Percentiles rank a stretch among this genome's conserved stretches.
phyloP scores from a whole-genome alignment of 352 stramenopile genomes.

The Phytophthora pseudosyringae region DNA sequence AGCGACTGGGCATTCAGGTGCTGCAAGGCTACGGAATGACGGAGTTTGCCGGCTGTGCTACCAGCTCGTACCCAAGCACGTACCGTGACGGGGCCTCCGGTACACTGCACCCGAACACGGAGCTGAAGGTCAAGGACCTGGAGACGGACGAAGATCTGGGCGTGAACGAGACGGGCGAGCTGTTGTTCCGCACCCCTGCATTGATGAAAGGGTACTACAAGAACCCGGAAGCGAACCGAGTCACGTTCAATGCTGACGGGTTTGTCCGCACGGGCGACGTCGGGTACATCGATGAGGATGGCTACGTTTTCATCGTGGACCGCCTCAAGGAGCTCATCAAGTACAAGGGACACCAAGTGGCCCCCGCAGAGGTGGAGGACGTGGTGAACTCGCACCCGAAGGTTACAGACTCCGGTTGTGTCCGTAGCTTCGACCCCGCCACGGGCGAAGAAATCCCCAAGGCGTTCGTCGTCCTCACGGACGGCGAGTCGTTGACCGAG shows the following conservation, averaged over 20 bases:
- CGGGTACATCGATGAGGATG: constrained; percentile 93
- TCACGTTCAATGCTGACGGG: constrained; percentile 75
- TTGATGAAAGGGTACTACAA: constrained; percentile 95
- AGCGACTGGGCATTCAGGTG: constrained; percentile 61
- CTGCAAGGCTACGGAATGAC: constrained; percentile 71
- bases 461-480: constrained; percentile 90
- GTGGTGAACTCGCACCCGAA: constrained; percentile 83
- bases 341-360: constrained; percentile 93
- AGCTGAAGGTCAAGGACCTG: constrained; percentile 54
- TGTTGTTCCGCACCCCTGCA: constrained; percentile 88
- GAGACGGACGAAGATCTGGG: constrained; percentile 49
- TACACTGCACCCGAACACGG: constrained; percentile 57
- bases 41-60: constrained; percentile 67
- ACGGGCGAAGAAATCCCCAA: constrained; percentile 90
- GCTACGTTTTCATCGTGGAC: constrained; percentile 93
- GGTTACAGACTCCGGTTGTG: constrained; percentile 53
- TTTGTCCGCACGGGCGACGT: constrained; percentile 93
- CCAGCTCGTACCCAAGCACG: constrained; percentile 32
- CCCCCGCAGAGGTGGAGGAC: constrained; percentile 93
- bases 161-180: constrained; percentile 65
- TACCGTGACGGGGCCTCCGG: constrained; percentile 45
- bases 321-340: constrained; percentile 97
- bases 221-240: constrained; percentile 80
- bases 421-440: constrained; percentile 53
- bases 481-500: constrained; percentile 49